Evolutionary conservation across 768 basidiomycete species (phyloP), one percentile per base, ranked within the genome.

Genomic region (Tephrocybe sp.): DNA sequence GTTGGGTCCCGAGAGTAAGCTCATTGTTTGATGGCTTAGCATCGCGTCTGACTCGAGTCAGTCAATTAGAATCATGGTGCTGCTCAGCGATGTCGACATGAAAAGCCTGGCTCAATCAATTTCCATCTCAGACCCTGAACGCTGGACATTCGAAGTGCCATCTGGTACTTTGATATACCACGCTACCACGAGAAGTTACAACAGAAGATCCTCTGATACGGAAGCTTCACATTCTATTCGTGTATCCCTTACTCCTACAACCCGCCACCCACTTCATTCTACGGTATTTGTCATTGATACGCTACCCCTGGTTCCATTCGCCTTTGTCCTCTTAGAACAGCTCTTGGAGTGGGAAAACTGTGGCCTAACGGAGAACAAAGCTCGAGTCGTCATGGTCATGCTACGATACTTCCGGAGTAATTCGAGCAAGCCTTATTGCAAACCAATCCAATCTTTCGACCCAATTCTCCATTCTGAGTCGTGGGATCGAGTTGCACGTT

Each of bases 391-490:
- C n/a, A 49, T 54, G 48, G 26, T 30, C 26, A 54, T 49, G 48
- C 38, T 54, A 5, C 48, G 48, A 7, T 45, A 49, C n/a, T 54
- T 45, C 34, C 53, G 53, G 0, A 44, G 38, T 16, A 54, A 46
- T 12, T 39, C 26, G 30, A 49, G 42, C 31, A 45, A 49, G 13
- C 48, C 41, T 10, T 54, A 54, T 14, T 53, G 52, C 32, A 49
- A 41, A n/a, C 45, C 55, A n/a, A 39, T 49, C 30, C 48, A 39
- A 7, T 36, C 46, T 12, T 57, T 57, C 17, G 56, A 57, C 32
- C 42, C 47, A 5, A 17, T 14, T 11, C 53, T 54, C 19, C 49
- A 53, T 34, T 23, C 20, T 1, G 39, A 38, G 8, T 57, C 56
- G 14, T 10, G 16, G 7, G 50, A 26, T 20, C 45, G 53, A 35